A percentile compares a stretch with the other conserved stretches of the same genome.
Conservation (phyloP, 139 green algal genomes). For the Asterochloris sp. region DNA sequence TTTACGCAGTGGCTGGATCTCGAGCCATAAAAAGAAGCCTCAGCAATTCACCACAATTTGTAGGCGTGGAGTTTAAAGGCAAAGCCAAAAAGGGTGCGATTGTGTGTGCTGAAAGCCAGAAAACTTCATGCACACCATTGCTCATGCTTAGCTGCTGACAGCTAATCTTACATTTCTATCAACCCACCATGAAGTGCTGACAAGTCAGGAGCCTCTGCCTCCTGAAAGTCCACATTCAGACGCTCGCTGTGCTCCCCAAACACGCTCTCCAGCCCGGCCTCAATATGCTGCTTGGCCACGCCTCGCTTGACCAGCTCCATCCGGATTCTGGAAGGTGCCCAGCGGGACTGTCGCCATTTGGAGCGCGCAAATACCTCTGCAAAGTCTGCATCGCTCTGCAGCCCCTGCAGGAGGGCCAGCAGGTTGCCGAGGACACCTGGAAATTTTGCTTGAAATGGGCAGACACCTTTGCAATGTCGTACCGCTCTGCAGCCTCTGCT, state of each 20-base stretch:
- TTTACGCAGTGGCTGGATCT: too few species aligned
- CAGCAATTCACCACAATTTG: too few species aligned
- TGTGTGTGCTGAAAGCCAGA: too few species aligned
- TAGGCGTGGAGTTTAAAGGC: too few species aligned
- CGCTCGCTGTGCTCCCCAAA: slow-evolving; percentile 37
- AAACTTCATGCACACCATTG: too few species aligned
- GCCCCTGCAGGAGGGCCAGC: slow-evolving; percentile 3
- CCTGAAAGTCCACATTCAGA: slow-evolving; percentile 11
- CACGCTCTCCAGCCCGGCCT: slow-evolving; percentile 19
- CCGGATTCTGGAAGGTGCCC: slow-evolving; percentile 40
- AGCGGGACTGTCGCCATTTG: slow-evolving; percentile 51
- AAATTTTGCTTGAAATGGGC: background rate
- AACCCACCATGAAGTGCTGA: too few species aligned
- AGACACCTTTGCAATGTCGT: background rate
- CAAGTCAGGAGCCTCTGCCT: too few species aligned
- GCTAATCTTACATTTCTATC: too few species aligned
- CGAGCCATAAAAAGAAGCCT: too few species aligned
- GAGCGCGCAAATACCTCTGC: slow-evolving; percentile 43
- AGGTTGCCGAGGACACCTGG: background rate
- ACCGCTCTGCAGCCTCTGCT: background rate
- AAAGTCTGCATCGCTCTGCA: slow-evolving; percentile 52
- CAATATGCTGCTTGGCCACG: slow-evolving; percentile 16
- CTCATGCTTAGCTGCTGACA: too few species aligned
- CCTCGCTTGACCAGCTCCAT: slow-evolving; percentile 35
- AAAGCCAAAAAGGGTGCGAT: too few species aligned